Evolutionary conservation across 208 protist species (phyloP).

Genomic region (Acanthamoeba castellanii): DNA sequence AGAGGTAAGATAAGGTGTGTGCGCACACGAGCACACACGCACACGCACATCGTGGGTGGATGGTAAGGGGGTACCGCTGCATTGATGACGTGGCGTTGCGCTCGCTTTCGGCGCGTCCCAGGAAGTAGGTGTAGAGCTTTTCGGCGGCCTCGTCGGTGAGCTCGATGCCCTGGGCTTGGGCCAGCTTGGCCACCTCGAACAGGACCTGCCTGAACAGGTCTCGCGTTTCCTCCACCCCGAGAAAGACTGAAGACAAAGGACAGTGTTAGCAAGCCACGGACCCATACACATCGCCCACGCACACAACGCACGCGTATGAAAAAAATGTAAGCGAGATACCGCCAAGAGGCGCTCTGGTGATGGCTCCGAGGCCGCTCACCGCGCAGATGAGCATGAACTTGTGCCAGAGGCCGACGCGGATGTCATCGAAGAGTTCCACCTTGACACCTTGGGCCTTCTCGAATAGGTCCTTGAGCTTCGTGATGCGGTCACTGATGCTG

Average conservation of each 20-base stretch:
- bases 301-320: too few relatives aligned
- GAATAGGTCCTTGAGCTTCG: neutral
- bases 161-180: neutral
- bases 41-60: neutral
- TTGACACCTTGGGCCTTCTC: neutral
- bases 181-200: conserved; percentile 33
- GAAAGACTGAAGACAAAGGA: neutral
- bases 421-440: conserved; percentile 10
- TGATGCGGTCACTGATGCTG: neutral
- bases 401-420: conserved; percentile 26
- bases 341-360: conserved; percentile 21
- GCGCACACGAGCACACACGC: neutral
- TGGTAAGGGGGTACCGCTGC: neutral
- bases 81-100: neutral
- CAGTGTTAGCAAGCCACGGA: neutral
- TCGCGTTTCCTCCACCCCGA: neutral
- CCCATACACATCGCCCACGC: too few relatives aligned
- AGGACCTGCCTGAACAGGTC: conserved; percentile 14
- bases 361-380: neutral
- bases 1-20: too few relatives aligned
- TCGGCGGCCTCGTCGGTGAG: conserved; percentile 34
- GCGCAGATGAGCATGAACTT: conserved; percentile 58
- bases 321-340: neutral
- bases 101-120: neutral
- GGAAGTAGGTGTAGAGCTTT: conserved; percentile 11